phyloP scores from a whole-genome alignment of 2,329 filamentous ascomycete genomes.

The Penicillium sp. region DNA sequence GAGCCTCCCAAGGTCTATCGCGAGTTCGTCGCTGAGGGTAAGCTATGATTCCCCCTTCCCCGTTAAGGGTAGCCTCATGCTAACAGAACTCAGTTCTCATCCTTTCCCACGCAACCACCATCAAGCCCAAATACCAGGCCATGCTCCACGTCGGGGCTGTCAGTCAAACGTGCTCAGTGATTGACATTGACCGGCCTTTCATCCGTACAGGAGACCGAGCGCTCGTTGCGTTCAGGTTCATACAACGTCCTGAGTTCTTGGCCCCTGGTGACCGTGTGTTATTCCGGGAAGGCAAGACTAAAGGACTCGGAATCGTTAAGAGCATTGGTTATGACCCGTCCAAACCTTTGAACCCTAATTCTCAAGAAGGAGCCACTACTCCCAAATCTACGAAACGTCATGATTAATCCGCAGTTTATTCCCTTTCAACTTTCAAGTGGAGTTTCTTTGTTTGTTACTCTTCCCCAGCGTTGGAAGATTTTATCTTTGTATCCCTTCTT shows the following conservation, averaged over 20 bases:
- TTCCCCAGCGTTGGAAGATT: not conserved
- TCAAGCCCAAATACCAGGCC: conserved; percentile 94
- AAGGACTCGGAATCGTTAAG: conserved; percentile 93
- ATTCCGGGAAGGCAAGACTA: conserved; percentile 92
- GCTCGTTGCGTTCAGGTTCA: conserved; percentile 89
- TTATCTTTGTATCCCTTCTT: not conserved
- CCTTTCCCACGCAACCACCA: conserved; percentile 92
- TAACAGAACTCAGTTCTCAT: conserved; percentile 68
- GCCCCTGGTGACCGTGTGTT: conserved; percentile 84
- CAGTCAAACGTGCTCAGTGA: conserved; percentile 93
- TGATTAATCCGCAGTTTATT: not conserved
- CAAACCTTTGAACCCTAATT: conserved; percentile 50
- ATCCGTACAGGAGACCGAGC: conserved; percentile 95
- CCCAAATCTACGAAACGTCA: conserved; percentile 2
- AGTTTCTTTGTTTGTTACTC: not conserved
- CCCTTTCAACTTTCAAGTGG: not conserved
- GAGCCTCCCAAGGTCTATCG: conserved; percentile 71
- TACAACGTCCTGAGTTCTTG: conserved; percentile 90
- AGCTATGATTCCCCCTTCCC: conserved; percentile 11
- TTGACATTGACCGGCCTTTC: conserved; percentile 94
- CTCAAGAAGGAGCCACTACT: conserved; percentile 21
- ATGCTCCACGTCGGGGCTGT: conserved; percentile 97
- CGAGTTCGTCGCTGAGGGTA: conserved; percentile 78
- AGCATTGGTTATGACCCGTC: conserved; percentile 79
- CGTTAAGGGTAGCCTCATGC: not conserved